Percentiles rank a stretch among this genome's conserved stretches.
These are phyloP conservation scores for Gorgonomyces haynaldii DNA, from an alignment of 192 early-diverging fungal species.

Conservation along the genomic window DNA sequence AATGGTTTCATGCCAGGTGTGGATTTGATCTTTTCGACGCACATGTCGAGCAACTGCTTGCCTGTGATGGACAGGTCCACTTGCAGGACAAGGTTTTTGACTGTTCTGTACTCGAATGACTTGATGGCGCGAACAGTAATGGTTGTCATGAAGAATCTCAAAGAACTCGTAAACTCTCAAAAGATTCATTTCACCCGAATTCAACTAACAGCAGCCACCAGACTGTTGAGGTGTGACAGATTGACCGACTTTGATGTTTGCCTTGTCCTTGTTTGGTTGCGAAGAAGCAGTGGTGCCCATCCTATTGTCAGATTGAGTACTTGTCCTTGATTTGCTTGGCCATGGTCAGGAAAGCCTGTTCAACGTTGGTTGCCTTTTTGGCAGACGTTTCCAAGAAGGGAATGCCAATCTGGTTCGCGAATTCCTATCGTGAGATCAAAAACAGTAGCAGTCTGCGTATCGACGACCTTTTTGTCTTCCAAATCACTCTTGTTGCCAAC, in stretches of 20 bases:
- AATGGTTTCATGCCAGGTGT: constrained; percentile 58
- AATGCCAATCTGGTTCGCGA: constrained; percentile 75
- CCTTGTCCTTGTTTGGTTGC: constrained; percentile 16
- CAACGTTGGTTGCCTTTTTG: constrained; percentile 95
- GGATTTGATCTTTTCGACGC: constrained; percentile 42
- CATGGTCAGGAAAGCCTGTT: constrained; percentile 99
- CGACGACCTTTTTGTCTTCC: constrained; percentile 83
- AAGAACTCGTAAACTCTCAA: no score
- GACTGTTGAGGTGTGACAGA: constrained; percentile 8
- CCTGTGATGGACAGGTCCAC: constrained; percentile 57
- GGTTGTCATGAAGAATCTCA: no score
- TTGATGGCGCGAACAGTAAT: constrained; percentile 81
- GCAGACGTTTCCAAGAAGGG: constrained; percentile 96
- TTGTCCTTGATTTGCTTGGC: constrained; percentile 99
- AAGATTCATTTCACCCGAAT: no score
- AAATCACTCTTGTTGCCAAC: constrained; percentile 99
- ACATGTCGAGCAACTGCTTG: constrained; percentile 23
- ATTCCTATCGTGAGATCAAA: constrained; percentile 52
- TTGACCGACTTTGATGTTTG: constrained; percentile 15
- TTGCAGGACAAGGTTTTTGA: constrained; percentile 70
- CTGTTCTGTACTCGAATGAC: constrained; percentile 78
- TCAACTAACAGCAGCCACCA: constrained; percentile 47
- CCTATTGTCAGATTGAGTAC: constrained; percentile 33
- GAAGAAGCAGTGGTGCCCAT: constrained; percentile 41
- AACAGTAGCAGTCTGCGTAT: constrained; percentile 61